Conservation (phyloP, 202 grass and related monocot genomes). For the Setaria italica region DNA sequence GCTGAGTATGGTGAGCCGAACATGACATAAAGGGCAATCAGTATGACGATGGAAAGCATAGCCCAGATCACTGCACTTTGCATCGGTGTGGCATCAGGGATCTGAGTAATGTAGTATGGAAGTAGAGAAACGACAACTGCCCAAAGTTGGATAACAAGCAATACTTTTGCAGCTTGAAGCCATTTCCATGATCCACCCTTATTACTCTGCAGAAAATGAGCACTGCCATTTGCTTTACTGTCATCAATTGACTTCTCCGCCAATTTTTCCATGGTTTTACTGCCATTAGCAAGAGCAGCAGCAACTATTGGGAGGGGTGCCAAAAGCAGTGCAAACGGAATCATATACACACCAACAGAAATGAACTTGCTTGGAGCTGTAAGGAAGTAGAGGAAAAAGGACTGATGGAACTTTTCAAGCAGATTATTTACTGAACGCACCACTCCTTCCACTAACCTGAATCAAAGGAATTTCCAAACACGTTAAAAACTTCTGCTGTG, state of each 20-base stretch:
- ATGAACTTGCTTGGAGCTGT: constrained; percentile 92
- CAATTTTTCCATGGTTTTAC: constrained; percentile 39
- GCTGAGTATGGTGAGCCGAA: constrained; percentile 68
- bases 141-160: constrained; percentile 83
- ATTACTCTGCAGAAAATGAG: constrained; percentile 42
- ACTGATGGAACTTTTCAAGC: constrained; percentile 98
- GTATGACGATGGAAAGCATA: constrained; percentile 49
- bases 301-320: constrained; percentile 86
- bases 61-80: constrained; percentile 63
- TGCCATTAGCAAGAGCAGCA: constrained; percentile 71
- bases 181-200: constrained; percentile 73
- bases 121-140: constrained; percentile 71
- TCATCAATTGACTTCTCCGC: neutral
- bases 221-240: constrained; percentile 20
- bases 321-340: constrained; percentile 83
- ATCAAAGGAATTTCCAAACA: constrained; percentile 44
- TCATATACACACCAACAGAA: constrained; percentile 98
- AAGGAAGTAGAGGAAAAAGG: constrained; percentile 97
- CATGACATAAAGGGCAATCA: constrained; percentile 59
- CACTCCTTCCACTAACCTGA: constrained; percentile 94
- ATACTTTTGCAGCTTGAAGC: constrained; percentile 80
- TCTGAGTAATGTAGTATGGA: constrained; percentile 71
- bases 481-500: constrained; percentile 1
- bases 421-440: constrained; percentile 90
- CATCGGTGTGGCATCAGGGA: constrained; percentile 54